These are phyloP conservation scores for Populus euphratica DNA, from an alignment of 345 rosid genomes.

Conservation along the genomic window DNA sequence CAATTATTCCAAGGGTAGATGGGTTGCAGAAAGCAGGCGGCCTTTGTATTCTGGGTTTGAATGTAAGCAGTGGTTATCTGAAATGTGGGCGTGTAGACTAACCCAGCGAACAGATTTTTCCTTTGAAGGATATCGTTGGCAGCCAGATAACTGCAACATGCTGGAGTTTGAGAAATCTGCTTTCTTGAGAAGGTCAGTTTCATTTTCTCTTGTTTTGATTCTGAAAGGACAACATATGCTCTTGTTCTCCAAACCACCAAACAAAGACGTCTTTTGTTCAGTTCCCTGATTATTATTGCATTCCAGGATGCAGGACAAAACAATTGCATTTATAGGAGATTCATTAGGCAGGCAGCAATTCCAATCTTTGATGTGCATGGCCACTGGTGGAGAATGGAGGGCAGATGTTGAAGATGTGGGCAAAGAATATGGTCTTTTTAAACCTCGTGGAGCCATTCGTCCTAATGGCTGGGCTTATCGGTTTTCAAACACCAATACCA, in stretches of 20 bases:
- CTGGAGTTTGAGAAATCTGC: conserved; percentile 54
- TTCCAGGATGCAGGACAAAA: conserved; percentile 52
- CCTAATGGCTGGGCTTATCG: conserved; percentile 56
- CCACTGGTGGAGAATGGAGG: conserved; percentile 42
- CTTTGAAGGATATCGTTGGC: conserved; percentile 73
- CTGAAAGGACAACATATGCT: not conserved
- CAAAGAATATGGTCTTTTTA: conserved; percentile 40
- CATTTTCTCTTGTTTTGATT: not conserved
- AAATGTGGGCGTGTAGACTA: conserved; percentile 32
- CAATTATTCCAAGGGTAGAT: conserved; percentile 35
- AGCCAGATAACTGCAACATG: conserved; percentile 65
- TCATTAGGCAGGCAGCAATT: conserved; percentile 58
- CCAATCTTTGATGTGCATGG: conserved; percentile 63
- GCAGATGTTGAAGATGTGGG: conserved; percentile 49
- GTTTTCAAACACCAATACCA: conserved; percentile 50
- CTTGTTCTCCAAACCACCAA: not conserved
- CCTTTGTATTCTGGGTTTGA: conserved; percentile 27
- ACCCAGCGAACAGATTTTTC: conserved; percentile 52
- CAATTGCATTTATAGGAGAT: conserved; percentile 54
- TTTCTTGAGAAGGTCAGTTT: conserved; percentile 56
- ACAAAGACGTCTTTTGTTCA: not conserved
- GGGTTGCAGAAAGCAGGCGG: conserved; percentile 24
- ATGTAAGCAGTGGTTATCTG: conserved; percentile 32
- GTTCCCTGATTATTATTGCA: not conserved
- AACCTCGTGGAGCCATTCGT: conserved; percentile 33